Conservation (phyloP, 78 protist species). For the Speleostelium caveatum region DNA sequence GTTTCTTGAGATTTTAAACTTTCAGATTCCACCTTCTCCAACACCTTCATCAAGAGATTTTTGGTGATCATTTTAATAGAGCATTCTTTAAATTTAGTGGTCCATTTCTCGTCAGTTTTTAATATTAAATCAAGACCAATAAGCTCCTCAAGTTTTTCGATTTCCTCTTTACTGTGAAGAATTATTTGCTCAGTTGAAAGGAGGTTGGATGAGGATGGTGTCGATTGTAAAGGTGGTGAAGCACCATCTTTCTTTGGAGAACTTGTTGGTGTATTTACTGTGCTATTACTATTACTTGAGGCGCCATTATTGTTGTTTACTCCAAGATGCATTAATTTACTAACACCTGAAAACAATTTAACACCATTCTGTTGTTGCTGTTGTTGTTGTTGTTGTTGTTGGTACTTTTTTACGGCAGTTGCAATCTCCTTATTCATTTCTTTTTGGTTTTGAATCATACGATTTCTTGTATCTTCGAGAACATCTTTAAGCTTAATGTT, state of each 20-base stretch:
- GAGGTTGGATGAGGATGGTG: not conserved
- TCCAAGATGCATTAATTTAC: constrained; percentile 10
- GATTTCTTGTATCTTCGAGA: constrained; percentile 45
- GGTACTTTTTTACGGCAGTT: constrained; percentile 24
- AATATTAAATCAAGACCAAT: constrained; percentile 47
- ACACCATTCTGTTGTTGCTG: constrained; percentile 17
- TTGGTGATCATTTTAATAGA: constrained; percentile 5
- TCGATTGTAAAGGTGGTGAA: constrained; percentile 7
- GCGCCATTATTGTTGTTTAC: not conserved
- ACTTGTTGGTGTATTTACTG: not conserved
- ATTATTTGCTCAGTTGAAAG: constrained; percentile 52
- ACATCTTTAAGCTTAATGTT: constrained; percentile 31
- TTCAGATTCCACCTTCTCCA: constrained; percentile 32
- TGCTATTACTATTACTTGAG: not conserved
- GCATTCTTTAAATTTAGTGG: constrained; percentile 20
- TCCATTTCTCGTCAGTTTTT: constrained; percentile 41
- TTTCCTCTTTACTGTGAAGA: constrained; percentile 20
- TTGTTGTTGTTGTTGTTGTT: not conserved
- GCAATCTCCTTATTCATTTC: constrained; percentile 59
- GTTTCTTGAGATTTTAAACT: not conserved
- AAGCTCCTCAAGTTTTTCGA: constrained; percentile 12
- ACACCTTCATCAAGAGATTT: constrained; percentile 4
- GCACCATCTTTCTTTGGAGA: too few relatives aligned
- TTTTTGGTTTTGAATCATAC: constrained; percentile 66
- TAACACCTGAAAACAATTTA: constrained; percentile 39